Evolutionary conservation across 257 asterid species (phyloP), one percentile per base, ranked within the genome.

Genomic region (Jacaranda copaia): DNA sequence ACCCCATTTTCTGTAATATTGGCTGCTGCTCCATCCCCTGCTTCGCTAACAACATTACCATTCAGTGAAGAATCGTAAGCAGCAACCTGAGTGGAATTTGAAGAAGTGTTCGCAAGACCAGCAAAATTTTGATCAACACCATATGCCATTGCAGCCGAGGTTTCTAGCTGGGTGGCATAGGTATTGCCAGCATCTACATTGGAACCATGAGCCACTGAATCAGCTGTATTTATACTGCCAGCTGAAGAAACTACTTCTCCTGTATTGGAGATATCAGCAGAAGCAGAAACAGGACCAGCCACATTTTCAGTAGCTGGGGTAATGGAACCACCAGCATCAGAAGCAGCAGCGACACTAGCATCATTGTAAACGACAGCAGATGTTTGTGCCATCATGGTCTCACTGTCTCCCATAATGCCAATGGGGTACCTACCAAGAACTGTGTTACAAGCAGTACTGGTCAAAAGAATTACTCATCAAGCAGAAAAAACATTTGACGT

Each of bases 1-100:
- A 77, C 84, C 78, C 97, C 98, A 65, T 94, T 92, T 76, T 85
- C 94, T 55, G 81, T 48, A 72, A 75, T 73, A 79, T 43, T 84
- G 39, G 48, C 77, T 5, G 81, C 57, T 78, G 84, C 79, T 20
- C 76, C 86, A 78, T 81, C 80, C 65, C 82, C 90, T 73, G 83
- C 77, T 66, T 72, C 88, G 66, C 64, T 78, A 70, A 78, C 81
- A 77, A 84, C 89, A 77, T 81, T 83, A 4, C 68, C 88, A 67
- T 82, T 88, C 79, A 87, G 77, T 77, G 91, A 81, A 64, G 91
- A 67, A 65, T 84, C 90, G 77, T 85, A 80, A 46, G 78, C 86
- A 84, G 81, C 70, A 81, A 49, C 79, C 81, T 87, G 87, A 61
- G 86, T 70, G 67, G 90, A 71, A 58, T 81, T 89, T 42, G 16